phyloP scores from a whole-genome alignment of 108 stramenopile species.

The Hondaea fermentalgiana region DNA sequence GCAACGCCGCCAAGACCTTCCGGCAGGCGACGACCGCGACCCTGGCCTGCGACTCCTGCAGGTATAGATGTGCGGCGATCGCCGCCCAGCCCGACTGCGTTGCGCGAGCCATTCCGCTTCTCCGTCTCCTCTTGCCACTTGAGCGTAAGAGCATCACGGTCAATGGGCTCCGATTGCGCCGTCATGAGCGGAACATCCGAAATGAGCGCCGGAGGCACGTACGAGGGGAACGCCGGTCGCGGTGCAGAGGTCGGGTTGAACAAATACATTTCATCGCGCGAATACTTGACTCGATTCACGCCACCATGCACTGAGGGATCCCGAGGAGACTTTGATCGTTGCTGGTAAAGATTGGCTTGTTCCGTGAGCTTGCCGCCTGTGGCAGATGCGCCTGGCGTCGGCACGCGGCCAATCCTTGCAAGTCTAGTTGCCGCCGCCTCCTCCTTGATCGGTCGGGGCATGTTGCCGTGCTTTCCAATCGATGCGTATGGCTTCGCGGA shows the following conservation, averaged over 20 bases:
- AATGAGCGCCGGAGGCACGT: background rate
- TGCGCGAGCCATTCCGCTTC: background rate
- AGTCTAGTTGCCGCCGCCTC: background rate
- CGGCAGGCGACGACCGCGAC: background rate
- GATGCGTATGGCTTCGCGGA: background rate
- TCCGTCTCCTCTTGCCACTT: background rate
- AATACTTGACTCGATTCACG: background rate
- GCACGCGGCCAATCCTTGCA: background rate
- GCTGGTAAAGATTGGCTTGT: slow-evolving; percentile 14
- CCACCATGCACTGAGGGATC: background rate
- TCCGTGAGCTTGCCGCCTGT: slow-evolving; percentile 2
- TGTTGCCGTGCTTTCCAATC: background rate
- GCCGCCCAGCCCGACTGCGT: background rate
- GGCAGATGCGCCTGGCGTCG: background rate
- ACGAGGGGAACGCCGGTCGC: background rate
- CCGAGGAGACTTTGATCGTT: background rate
- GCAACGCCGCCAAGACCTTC: too few species aligned
- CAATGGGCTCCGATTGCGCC: background rate
- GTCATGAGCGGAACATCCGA: background rate
- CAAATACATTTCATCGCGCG: background rate
- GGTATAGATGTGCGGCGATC: background rate
- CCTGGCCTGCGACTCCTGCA: background rate
- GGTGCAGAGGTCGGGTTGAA: background rate
- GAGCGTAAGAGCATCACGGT: background rate
- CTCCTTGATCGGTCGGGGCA: background rate